Evolutionary conservation across 2,329 filamentous ascomycete species (phyloP), one percentile per base, ranked within the genome.

Genomic region (Penicillium corylophilum): DNA sequence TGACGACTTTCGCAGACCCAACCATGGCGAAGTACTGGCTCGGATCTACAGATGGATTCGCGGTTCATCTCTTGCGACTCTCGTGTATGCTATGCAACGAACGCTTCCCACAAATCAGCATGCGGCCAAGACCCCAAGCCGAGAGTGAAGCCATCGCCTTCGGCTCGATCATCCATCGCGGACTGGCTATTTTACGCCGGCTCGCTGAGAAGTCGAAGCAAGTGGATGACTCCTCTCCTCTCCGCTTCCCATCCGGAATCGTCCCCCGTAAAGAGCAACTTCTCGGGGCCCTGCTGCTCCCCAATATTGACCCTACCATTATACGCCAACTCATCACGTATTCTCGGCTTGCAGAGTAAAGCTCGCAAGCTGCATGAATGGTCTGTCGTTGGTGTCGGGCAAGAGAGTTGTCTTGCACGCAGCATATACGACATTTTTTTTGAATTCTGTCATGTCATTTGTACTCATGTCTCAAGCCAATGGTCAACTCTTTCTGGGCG

Each of bases 21-120:
- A 81, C 83, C 4, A 74, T 96, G 7, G 87, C 92, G 4, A 83
- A 84, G 50, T 79, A 82, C 0, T 97, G 94, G 92, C 81, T 97
- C 7, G 84, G 86, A 35, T 90, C 89, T 3, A 84, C 87, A 38
- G 91, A 95, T 62, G 89, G 89, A 0, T 94, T 96, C 70, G 87
- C 89, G 1, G 83, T 88, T 51, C 92, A 87, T 61, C 79, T 97
- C 7, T 82, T 93, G 50, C 82, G 85, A 20, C 79, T 96, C 20
- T 83, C 92, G 0, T 86, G 87, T 53, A 79, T 89, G 4, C 77
- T 96, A 3, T 88, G 86, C 55, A 78, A 79, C 6, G 81, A 86
- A 62, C 83, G 80, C 57, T 82, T 85, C 5, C 68, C 70, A 7
- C 63, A 62, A 38, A 64, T 65, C 36, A 67, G 65, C 40, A 60